These are phyloP conservation scores for Anthracocystis walkeri DNA, from an alignment of 1,284 basidiomycete genomes.

Conservation along the genomic window DNA sequence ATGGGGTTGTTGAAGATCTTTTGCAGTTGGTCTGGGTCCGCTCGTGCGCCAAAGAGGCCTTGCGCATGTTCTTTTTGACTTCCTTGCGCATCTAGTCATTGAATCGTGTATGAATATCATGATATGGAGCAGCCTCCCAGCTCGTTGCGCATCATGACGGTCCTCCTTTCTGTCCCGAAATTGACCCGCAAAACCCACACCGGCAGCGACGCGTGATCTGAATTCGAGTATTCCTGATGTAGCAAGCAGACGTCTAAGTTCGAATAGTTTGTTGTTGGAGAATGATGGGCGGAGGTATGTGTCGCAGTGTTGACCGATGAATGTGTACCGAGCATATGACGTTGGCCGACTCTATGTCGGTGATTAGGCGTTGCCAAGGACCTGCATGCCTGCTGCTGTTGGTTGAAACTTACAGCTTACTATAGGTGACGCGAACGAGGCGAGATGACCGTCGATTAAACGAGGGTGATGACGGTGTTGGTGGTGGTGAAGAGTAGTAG, in stretches of 20 bases:
- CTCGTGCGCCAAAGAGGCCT: no score
- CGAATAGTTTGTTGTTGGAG: not conserved
- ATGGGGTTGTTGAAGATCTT: not conserved
- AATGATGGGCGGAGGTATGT: not conserved
- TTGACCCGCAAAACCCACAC: not conserved
- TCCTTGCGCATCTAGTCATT: no score
- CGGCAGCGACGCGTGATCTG: not conserved
- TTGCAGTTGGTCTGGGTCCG: not conserved
- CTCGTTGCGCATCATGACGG: not conserved
- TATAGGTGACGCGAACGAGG: constrained; percentile 11
- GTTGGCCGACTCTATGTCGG: not conserved
- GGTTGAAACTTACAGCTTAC: constrained; percentile 43
- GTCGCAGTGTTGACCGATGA: not conserved
- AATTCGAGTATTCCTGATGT: not conserved
- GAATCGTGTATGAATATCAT: no score
- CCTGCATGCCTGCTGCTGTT: not conserved
- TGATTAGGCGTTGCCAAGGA: not conserved
- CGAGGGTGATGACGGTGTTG: constrained; percentile 8
- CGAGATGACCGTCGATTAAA: constrained; percentile 19
- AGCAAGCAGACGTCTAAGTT: not conserved
- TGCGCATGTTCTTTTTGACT: no score
- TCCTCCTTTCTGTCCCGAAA: no score
- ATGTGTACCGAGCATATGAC: not conserved
- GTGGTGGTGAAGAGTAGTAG: constrained; percentile 24
- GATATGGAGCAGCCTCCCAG: no score